Conservation (phyloP, 164 flowering plant species). For the Annona cherimola region DNA sequence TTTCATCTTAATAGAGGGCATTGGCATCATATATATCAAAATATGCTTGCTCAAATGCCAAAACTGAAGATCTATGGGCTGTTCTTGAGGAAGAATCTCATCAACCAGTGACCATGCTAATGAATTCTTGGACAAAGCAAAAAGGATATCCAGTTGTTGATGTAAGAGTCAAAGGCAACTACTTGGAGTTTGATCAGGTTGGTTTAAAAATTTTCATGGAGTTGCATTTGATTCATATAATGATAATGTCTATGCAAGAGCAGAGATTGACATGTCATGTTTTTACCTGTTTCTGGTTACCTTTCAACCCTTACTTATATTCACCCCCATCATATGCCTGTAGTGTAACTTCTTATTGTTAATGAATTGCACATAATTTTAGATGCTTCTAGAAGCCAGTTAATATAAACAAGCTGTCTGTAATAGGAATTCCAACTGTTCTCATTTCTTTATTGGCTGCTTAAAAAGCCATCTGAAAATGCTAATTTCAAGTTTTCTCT, state of each 20-base stretch:
- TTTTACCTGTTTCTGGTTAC: not conserved
- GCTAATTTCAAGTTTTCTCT: no score
- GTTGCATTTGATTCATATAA: not conserved
- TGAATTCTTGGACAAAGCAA: slow-evolving; percentile 96
- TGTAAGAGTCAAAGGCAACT: slow-evolving; percentile 50
- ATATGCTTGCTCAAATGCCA: slow-evolving; percentile 76
- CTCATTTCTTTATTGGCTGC: no score
- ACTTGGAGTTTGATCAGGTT: slow-evolving; percentile 89
- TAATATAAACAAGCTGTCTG: no score
- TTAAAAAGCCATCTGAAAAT: no score
- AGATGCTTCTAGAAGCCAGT: not conserved
- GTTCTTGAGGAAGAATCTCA: slow-evolving; percentile 87
- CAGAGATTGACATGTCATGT: not conserved
- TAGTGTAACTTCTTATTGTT: not conserved
- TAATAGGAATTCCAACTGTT: no score
- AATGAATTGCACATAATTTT: not conserved
- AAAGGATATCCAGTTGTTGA: slow-evolving; percentile 89
- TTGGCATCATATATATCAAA: slow-evolving; percentile 77
- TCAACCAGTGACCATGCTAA: slow-evolving; percentile 77
- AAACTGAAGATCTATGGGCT: slow-evolving; percentile 93
- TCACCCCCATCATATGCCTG: not conserved
- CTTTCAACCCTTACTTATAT: not conserved
- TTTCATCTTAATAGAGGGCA: slow-evolving; percentile 45
- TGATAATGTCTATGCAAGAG: not conserved
- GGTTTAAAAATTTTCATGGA: not conserved